Conservation (phyloP, 805 yeast genomes). For the Spathaspora girioi region DNA sequence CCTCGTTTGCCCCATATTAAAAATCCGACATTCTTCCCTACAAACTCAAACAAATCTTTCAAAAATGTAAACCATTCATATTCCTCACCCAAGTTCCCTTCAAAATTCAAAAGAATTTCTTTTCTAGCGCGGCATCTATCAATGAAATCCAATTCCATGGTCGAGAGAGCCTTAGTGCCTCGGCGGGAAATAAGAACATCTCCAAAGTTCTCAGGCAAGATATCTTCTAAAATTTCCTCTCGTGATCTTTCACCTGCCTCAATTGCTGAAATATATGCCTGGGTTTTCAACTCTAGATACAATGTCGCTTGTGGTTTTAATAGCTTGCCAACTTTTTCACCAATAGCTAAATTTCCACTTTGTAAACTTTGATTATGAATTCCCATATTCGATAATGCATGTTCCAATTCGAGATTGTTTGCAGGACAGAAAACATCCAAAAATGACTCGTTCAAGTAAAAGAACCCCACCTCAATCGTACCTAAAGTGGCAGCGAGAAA, state of each 20-base stretch:
- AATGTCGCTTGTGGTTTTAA: conserved; percentile 78
- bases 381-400: conserved; percentile 34
- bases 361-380: conserved; percentile 28
- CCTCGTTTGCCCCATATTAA: conserved; percentile 66
- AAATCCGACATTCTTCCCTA: conserved; percentile 68
- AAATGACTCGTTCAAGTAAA: conserved; percentile 78
- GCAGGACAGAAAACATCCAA: conserved; percentile 84
- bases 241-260: conserved; percentile 60
- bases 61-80: conserved; percentile 87
- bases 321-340: conserved; percentile 51
- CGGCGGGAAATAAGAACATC: conserved; percentile 37
- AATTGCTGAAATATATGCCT: conserved; percentile 87
- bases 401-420: conserved; percentile 50
- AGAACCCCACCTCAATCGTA: conserved; percentile 81
- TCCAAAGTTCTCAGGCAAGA: conserved; percentile 68
- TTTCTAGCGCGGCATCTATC: conserved; percentile 70
- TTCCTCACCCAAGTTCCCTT: conserved; percentile 56
- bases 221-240: conserved; percentile 65
- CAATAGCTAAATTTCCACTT: conserved; percentile 31
- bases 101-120: conserved; percentile 50
- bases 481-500: conserved; percentile 86
- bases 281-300: conserved; percentile 86
- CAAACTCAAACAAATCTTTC: conserved; percentile 74
- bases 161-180: conserved; percentile 46
- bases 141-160: conserved; percentile 78